phyloP scores from a whole-genome alignment of 2,329 filamentous ascomycete genomes.

The Fusarium luffae region DNA sequence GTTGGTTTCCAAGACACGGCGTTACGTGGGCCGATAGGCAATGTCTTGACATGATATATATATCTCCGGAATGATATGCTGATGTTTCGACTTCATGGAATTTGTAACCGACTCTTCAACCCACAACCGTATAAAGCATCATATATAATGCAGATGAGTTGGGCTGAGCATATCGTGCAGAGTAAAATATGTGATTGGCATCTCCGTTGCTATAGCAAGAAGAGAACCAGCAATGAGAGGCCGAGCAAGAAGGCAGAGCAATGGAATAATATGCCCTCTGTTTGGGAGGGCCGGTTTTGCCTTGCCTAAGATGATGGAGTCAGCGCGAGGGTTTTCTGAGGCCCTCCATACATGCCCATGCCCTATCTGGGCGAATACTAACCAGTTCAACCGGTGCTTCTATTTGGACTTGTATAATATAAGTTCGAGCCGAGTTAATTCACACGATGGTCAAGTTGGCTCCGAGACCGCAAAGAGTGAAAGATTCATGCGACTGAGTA shows the following conservation, averaged over 20 bases:
- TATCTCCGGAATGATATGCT: neutral
- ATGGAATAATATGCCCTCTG: fast-evolving
- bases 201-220: neutral
- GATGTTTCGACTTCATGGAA: neutral
- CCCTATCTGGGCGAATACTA: neutral
- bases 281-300: too few relatives aligned
- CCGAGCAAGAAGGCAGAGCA: neutral
- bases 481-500: too few relatives aligned
- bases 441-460: too few relatives aligned
- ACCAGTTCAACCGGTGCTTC: neutral
- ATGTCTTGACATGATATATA: neutral
- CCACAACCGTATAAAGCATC: neutral
- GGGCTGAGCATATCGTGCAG: neutral
- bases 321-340: neutral
- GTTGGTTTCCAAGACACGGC: neutral
- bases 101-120: neutral
- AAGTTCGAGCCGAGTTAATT: too few relatives aligned
- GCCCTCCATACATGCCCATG: too few relatives aligned
- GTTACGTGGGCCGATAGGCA: neutral
- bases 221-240: neutral
- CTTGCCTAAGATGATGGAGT: neutral
- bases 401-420: too few relatives aligned
- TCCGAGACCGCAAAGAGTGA: too few relatives aligned
- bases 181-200: neutral
- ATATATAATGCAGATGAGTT: neutral